Percentiles rank a stretch among this genome's conserved stretches.
Conservation (phyloP, 148 eudicot species). For the Amaranthus hypochondriacus region DNA sequence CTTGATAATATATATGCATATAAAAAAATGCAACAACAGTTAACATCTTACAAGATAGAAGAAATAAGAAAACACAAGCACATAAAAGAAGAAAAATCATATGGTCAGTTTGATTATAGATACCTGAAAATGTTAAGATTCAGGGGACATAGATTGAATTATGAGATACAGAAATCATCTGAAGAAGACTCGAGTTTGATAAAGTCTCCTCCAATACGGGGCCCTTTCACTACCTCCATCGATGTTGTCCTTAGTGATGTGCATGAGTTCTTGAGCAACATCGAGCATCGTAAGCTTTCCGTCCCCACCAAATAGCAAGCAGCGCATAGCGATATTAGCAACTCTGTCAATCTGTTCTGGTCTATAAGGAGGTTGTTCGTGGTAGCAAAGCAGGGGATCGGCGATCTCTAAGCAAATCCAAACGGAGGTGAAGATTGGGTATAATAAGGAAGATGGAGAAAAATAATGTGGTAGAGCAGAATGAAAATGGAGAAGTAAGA, state of each 20-base stretch:
- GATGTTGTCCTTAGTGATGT: constrained; percentile 38
- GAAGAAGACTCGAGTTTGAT: constrained; percentile 84
- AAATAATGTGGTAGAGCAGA: too few species aligned
- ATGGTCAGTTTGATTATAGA: too few species aligned
- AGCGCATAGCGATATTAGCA: constrained; percentile 71
- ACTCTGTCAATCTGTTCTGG: constrained; percentile 62
- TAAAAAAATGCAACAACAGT: constrained; percentile 18
- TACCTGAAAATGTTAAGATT: constrained; percentile 11
- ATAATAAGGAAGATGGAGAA: too few species aligned
- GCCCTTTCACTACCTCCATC: constrained; percentile 52
- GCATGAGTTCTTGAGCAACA: constrained; percentile 63
- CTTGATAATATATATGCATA: constrained; percentile 6
- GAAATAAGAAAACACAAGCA: constrained; percentile 1
- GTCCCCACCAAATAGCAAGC: constrained; percentile 65
- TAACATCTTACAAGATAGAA: constrained; percentile 2
- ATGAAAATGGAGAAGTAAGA: too few species aligned
- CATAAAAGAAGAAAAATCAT: not conserved
- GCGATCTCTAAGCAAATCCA: constrained; percentile 33
- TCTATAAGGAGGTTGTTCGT: constrained; percentile 56
- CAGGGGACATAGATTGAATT: constrained; percentile 64
- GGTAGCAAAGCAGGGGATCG: constrained; percentile 66
- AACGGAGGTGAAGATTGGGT: too few species aligned
- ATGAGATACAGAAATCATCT: constrained; percentile 90
- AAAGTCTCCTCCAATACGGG: constrained; percentile 71
- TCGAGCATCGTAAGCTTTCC: constrained; percentile 61